Evolutionary conservation across 2,329 filamentous ascomycete species (phyloP), one percentile per base, ranked within the genome.

Genomic region (Lecanicillium sp.): DNA sequence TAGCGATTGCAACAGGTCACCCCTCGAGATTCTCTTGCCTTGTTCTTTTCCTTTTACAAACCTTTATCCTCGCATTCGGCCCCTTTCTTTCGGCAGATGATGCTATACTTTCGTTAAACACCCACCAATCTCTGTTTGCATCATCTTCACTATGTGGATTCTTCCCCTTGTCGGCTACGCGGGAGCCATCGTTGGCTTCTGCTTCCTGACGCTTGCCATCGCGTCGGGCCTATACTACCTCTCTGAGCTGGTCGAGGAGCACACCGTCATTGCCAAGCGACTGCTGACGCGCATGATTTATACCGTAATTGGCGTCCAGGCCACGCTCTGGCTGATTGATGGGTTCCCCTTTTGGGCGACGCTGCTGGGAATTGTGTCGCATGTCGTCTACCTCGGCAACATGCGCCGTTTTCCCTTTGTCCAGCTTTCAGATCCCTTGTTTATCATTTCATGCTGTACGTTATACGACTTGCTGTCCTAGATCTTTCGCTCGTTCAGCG

Each of bases 191-290:
- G 68, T 95, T 44, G 90, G 90, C 58, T 98, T 98, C 68, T 79
- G 78, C 54, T 96, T 98, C 65, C 70, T 98, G 49, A 96, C 92
- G 15, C 73, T 98, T 45, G 88, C 90, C 41, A 96, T 98, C 56
- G 92, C 92, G 29, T 95, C 88, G n/a, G 92, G 92, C 28, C 79
- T 98, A 18, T 98, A 98, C 68, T 98, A 98, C 61, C 82, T 98
- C 38, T 95, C 90, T 17, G 92, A 98, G 62, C 80, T 96, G 12
- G 92, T 98, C 44, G 92, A 98, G 65, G 92, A 98, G 62, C 90
- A 98, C 58, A 95, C 90, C 4, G 90, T 96, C 9, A 64, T 94
- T 45, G 85, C 89, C 11, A 94, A 94, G 58, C 85, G 83, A 41
- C 68, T 95, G n/a, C 71, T 98, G 37, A 83, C 76, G 25, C 80